Evolutionary conservation across 257 asterid species (phyloP), one percentile per base, ranked within the genome.

Genomic region (Leonotis leonurus): DNA sequence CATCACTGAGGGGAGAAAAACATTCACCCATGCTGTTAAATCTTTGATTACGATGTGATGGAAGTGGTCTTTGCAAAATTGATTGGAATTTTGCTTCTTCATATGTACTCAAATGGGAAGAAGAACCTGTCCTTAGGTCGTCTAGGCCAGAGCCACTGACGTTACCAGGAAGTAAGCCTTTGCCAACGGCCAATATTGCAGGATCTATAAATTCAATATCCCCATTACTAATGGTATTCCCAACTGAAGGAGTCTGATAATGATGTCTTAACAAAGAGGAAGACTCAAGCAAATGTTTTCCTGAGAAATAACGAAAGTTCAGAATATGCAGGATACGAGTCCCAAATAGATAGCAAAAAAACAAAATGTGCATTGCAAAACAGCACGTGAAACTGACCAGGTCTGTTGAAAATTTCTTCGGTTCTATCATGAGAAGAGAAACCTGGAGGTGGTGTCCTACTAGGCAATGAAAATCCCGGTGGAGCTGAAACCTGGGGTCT

Each of bases 101-200:
- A 16, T 72, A 79, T 30, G 77, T 21, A 69, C 51, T 77, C 40
- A 75, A 45, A 35, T 79, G 99, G 18, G 88, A 82, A 69, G 89
- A 63, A 70, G 59, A 87, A 71, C 65, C 76, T 32, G 85, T 69
- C 73, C 85, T 77, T 18, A 71, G 48, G 54, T 83, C 54, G 56
- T 83, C 92, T 50, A 86, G 39, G 71, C 88, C 78, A 3, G 90
- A 32, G 73, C 62, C 62, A 65, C 75, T 76, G 59, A 75, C 46
- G 77, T 86, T 78, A 73, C 81, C 75, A 14, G 91, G 82, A 69
- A 87, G 70, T 68, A 85, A 81, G 69, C 88, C 96, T 74, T 83
- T 89, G 72, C 96, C 97, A 69, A 93, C 99, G 45, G 97, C 97
- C 79, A 93, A 75, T 36, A 93, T 93, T 40, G 99, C 99, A 67